phyloP scores from a whole-genome alignment of 2,329 filamentous ascomycete genomes.

The Fusarium floridanum region DNA sequence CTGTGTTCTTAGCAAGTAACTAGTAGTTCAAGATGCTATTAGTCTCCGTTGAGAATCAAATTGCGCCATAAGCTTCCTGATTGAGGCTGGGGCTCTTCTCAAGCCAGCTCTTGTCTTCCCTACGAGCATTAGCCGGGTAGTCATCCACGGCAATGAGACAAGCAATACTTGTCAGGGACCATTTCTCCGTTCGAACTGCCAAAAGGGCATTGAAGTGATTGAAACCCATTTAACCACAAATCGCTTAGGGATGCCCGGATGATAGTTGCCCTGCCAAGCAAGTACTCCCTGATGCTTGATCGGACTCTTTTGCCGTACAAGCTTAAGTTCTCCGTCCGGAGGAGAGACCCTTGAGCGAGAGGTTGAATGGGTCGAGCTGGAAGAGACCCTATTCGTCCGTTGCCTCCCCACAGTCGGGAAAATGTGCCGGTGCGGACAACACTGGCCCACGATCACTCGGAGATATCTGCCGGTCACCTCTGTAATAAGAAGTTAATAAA shows the following conservation, averaged over 20 bases:
- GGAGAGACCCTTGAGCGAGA: not conserved
- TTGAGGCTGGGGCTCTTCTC: not conserved
- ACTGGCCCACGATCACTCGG: not conserved
- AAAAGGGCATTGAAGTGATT: not conserved
- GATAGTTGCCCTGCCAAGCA: not conserved
- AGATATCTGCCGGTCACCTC: not conserved
- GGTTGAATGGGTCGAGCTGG: not conserved
- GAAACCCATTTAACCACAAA: not conserved
- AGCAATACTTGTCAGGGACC: not conserved
- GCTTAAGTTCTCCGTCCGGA: not conserved
- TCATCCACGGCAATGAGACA: not conserved
- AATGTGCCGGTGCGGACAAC: not conserved
- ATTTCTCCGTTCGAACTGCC: not conserved
- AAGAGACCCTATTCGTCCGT: not conserved
- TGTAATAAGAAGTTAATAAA: not conserved
- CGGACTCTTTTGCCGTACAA: not conserved
- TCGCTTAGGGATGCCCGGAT: not conserved
- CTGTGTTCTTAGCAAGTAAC: not conserved
- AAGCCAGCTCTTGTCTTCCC: not conserved
- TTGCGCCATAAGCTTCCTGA: not conserved
- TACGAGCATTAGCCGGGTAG: not conserved
- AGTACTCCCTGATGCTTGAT: not conserved
- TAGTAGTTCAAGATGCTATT: not conserved
- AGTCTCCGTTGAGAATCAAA: not conserved
- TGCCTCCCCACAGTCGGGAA: not conserved